Conservation (phyloP, 208 protist species). For the Trypanosoma congolense region DNA sequence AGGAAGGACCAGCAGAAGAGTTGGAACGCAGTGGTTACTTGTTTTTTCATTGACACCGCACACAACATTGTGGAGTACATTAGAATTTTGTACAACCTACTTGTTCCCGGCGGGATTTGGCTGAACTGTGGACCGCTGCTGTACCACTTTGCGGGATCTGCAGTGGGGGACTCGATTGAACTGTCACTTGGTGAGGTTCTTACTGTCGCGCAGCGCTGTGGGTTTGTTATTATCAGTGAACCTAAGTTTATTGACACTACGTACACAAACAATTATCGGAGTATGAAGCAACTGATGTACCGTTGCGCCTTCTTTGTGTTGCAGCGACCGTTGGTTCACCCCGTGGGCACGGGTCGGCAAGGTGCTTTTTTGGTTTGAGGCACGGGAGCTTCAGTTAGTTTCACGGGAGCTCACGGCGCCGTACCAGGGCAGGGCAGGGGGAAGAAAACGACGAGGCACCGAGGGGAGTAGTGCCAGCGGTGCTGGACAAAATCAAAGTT, state of each 20-base stretch:
- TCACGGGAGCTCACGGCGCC: too few relatives aligned
- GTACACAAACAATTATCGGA: slow-evolving; percentile 89
- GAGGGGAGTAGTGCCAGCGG: too few relatives aligned
- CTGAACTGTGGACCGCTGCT: slow-evolving; percentile 95
- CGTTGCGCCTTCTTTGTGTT: slow-evolving; percentile 87
- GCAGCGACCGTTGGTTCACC: slow-evolving; percentile 34
- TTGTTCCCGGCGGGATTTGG: slow-evolving; percentile 92
- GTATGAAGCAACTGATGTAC: slow-evolving; percentile 90
- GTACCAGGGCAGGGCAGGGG: too few relatives aligned
- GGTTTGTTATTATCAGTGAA: slow-evolving; percentile 63
- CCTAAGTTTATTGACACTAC: slow-evolving; percentile 81
- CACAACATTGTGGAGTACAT: slow-evolving; percentile 96
- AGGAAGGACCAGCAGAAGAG: slow-evolving; percentile 68
- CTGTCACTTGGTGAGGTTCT: slow-evolving; percentile 86
- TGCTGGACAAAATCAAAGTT: too few relatives aligned
- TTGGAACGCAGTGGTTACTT: slow-evolving; percentile 92
- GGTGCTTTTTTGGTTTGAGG: not conserved
- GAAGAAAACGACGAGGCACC: too few relatives aligned
- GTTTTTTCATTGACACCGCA: slow-evolving; percentile 97
- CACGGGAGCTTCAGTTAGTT: not conserved
- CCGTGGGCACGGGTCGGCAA: slow-evolving; percentile 3
- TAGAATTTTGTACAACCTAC: slow-evolving; percentile 88
- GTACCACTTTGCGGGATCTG: slow-evolving; percentile 93
- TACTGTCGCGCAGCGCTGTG: slow-evolving; percentile 69
- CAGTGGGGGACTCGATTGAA: slow-evolving; percentile 86